Base-by-base conservation (phyloP, 345 rosid species). In the Linum trigynum region DNA sequence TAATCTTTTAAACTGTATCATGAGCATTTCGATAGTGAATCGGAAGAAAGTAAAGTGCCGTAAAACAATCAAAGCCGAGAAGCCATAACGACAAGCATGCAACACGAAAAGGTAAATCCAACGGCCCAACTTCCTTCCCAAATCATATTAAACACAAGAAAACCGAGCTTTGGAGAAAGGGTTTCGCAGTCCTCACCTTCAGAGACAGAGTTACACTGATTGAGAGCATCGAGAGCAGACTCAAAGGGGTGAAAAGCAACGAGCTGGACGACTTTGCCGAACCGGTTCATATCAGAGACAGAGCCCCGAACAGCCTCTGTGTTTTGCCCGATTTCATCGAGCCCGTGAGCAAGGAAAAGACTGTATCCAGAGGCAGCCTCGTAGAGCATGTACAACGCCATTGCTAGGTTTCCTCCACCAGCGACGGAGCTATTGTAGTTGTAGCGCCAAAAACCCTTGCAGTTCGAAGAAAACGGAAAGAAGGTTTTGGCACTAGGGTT, bases 241-340 rank as follows among this genome's bases (percentile, higher is more conserved):
- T 78, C 65, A 3, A 66, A 86, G 0, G 97, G 97, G 16, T 71
- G 81, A 48, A 90, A 87, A 39, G 92, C 88, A 5, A 76, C 70
- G 63, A 90, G 90, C 87, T 88, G 79, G 8, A 84, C 89, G 53
- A 88, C 97, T 39, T 87, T 86, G 0, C 95, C 97, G 66, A 87
- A 84, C 32, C 97, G 85, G 62, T 77, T 84, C 40, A 90, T 74
- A 71, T 90, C 95, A 2, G 79, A 35, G 53, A 90, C 78, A 36
- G 97, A 90, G 83, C 65, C 74, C 43, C 87, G 85, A 62, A 90
- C 95, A 3, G 97, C 95, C 63, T 90, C 95, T 0, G 85, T 81
- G 79, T 83, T 82, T 72, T 90, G 95, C 40, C 92, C 97, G 41
- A 90, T 90, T 75, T 87, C 88, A 70, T 90, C 95, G 61, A 87